phyloP scores from a whole-genome alignment of 352 stramenopile genomes.

The Globisporangium rhizosaccharum region DNA sequence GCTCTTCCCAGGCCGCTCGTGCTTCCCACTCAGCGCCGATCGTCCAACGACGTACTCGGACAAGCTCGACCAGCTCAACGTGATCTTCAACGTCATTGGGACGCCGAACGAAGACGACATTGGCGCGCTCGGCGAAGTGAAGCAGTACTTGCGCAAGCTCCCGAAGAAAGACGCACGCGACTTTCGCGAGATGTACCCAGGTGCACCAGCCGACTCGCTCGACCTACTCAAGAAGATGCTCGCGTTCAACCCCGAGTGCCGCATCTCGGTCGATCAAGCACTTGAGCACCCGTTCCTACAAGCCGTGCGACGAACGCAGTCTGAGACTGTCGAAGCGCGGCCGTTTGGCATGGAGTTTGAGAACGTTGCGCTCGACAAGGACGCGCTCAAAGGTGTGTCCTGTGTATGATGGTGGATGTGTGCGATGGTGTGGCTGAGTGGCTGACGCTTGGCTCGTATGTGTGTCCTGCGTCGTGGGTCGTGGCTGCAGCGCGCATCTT shows the following conservation, averaged over 20 bases:
- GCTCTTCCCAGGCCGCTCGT: constrained; percentile 81
- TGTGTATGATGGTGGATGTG: constrained; percentile 4
- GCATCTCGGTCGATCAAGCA: constrained; percentile 84
- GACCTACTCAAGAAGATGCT: constrained; percentile 86
- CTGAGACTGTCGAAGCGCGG: constrained; percentile 64
- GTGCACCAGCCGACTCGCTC: constrained; percentile 68
- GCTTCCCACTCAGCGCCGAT: constrained; percentile 80
- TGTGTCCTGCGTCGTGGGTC: neutral
- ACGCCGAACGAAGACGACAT: constrained; percentile 91
- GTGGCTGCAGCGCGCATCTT: constrained; percentile 65
- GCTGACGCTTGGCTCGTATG: constrained; percentile 5
- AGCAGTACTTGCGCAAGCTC: constrained; percentile 83
- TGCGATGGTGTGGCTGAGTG: neutral
- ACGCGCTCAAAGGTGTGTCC: constrained; percentile 70
- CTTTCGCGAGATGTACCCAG: constrained; percentile 81
- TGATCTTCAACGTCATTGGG: constrained; percentile 95
- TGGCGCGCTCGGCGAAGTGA: constrained; percentile 70
- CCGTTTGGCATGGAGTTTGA: constrained; percentile 89
- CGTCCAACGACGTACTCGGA: constrained; percentile 81
- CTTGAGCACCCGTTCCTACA: constrained; percentile 81
- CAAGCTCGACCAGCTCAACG: constrained; percentile 91
- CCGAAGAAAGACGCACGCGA: constrained; percentile 77
- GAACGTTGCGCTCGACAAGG: constrained; percentile 81
- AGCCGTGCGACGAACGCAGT: constrained; percentile 65
- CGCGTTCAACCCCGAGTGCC: constrained; percentile 71